Evolutionary conservation across 192 early-diverging fungal species (phyloP), one percentile per base, ranked within the genome.

Genomic region (Haplosporangium gracile): DNA sequence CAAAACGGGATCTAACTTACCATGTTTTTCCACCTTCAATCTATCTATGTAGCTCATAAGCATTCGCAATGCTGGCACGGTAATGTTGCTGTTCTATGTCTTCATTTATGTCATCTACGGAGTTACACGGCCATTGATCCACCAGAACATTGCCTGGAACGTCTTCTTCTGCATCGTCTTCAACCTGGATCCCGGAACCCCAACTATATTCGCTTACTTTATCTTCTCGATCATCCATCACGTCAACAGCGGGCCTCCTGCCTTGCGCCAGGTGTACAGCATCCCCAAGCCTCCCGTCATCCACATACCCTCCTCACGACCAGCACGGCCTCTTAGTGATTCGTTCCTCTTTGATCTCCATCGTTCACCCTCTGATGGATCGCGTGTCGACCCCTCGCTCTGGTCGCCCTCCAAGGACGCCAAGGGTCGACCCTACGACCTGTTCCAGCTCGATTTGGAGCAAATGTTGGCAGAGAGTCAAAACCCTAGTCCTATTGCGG

Each of bases 191-290:
- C 84, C 84, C 13, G 84, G 84, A 22, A 81, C 72, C 18, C 84
- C 84, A 34, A 86, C 84, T 20, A 86, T 86, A 18, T 86, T 74
- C 74, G 79, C 79, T 5, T 86, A 86, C 71, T 86, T 86, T 63
- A 86, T 86, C 42, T 77, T 86, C 39, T 86, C 84, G 8, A 81
- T 86, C 65, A 18, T 86, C 26, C 74, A 86, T 43, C 84, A 78
- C 38, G 68, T 80, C 42, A 70, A 77, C 63, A 65, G 74, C 16
- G 75, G 76, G 8, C 76, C 78, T 1, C 79, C 78, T 5, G 34
- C 60, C 15, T 42, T 81, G 15, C 79, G 43, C 47, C 70, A 77
- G 18, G 70, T 77, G 11, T 74, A 77, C 79, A 51, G 70, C 7
- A 39, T 81, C 22, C 65, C 78, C 40, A 39, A 71, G 36, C 84